phyloP scores from a whole-genome alignment of 306 rosid species.

The Acmispon strigosus region DNA sequence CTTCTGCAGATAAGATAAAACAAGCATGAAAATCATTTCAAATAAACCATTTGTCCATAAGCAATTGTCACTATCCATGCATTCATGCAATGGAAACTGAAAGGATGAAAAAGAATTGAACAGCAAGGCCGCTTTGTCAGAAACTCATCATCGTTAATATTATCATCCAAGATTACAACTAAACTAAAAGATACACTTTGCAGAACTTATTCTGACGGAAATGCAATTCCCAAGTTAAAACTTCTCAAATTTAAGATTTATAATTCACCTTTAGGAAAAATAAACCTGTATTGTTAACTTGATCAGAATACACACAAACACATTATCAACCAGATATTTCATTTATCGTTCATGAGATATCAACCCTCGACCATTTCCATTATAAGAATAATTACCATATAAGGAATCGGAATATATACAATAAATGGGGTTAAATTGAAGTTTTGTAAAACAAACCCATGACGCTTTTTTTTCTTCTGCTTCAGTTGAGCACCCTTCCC shows the following conservation, averaged over 20 bases:
- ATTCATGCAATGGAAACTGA: background rate
- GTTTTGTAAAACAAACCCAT: conserved; percentile 58
- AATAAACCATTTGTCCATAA: background rate
- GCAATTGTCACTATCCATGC: background rate
- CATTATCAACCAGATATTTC: conserved; percentile 3
- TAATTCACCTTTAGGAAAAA: background rate
- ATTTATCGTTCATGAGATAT: background rate
- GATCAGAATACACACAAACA: conserved; percentile 6
- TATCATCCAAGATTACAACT: conserved; percentile 5
- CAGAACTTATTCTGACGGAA: background rate
- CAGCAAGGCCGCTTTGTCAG: background rate
- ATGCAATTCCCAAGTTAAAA: conserved; percentile 6
- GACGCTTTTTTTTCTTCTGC: conserved; percentile 67
- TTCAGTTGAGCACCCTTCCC: conserved; percentile 56
- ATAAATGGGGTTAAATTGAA: conserved; percentile 7
- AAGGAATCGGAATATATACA: conserved; percentile 7
- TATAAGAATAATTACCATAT: background rate
- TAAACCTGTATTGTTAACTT: background rate
- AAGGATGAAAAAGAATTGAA: background rate
- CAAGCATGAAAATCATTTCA: conserved; percentile 10
- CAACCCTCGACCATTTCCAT: conserved; percentile 1
- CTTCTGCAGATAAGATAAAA: conserved; percentile 53
- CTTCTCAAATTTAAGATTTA: background rate
- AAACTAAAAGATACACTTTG: conserved; percentile 2
- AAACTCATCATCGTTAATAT: background rate